Evolutionary conservation across 179 eudicot genomes (phyloP).

Genomic region (Beta lomatogona): DNA sequence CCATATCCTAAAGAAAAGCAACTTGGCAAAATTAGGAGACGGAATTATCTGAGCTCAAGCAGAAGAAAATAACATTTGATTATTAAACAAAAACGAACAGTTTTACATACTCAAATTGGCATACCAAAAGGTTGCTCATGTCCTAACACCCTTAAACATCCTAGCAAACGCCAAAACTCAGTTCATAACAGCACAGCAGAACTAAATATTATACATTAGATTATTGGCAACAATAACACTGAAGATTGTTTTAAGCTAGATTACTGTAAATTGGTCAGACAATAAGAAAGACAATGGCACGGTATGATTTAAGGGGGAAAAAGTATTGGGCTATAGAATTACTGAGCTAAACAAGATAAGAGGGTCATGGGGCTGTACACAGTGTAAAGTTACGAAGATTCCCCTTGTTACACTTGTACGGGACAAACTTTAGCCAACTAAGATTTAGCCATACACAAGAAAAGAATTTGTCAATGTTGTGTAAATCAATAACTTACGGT

Average conservation of each 20-base stretch:
- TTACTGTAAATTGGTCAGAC: background rate
- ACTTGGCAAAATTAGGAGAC: background rate
- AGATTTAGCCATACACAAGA: background rate
- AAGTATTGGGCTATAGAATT: too few relatives aligned
- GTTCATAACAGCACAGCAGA: background rate
- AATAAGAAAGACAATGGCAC: background rate
- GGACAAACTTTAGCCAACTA: too few relatives aligned
- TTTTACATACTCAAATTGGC: too few relatives aligned
- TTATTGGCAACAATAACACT: background rate
- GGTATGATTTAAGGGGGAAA: background rate
- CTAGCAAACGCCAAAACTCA: background rate
- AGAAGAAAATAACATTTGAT: background rate
- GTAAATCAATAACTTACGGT: background rate
- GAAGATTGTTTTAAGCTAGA: background rate
- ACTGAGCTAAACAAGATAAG: too few relatives aligned
- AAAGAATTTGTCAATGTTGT: background rate
- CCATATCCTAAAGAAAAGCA: slow-evolving; percentile 34
- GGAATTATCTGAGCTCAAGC: background rate
- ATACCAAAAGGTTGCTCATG: background rate
- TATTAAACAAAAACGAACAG: too few relatives aligned
- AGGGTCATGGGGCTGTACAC: too few relatives aligned
- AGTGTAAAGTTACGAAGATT: too few relatives aligned
- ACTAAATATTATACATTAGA: background rate
- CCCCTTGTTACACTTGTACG: too few relatives aligned
- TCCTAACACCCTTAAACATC: background rate